These are phyloP conservation scores for Nothopassalora personata DNA, from an alignment of 2,329 filamentous ascomycete species.

Conservation along the genomic window DNA sequence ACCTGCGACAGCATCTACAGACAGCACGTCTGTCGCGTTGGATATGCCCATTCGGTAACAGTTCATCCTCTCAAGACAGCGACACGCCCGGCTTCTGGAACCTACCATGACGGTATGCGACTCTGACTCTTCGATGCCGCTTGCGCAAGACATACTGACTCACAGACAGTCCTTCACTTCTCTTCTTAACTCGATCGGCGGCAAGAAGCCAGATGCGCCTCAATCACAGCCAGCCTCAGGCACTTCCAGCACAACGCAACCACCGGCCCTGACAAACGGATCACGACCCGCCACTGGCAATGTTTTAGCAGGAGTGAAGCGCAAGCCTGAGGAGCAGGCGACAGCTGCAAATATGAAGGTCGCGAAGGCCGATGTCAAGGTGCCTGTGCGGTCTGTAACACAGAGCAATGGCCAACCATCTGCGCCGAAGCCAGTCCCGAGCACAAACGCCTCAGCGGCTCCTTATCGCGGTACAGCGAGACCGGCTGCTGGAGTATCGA, in stretches of 20 bases:
- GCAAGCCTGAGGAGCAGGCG: slow-evolving; percentile 35
- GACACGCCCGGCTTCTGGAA: slow-evolving; percentile 10
- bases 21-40: not conserved
- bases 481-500: slow-evolving; percentile 5
- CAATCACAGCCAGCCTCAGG: slow-evolving; percentile 12
- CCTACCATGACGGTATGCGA: slow-evolving; percentile 16
- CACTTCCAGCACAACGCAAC: slow-evolving; percentile 9
- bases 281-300: slow-evolving; percentile 22
- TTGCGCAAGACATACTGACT: slow-evolving; percentile 17
- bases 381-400: slow-evolving; percentile 24
- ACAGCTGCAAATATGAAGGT: slow-evolving; percentile 32
- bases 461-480: slow-evolving; percentile 18
- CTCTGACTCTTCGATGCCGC: slow-evolving; percentile 4
- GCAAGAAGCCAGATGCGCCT: slow-evolving; percentile 19
- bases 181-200: slow-evolving; percentile 28
- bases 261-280: slow-evolving; percentile 16
- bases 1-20: not conserved
- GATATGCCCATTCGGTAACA: slow-evolving; percentile 6
- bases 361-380: slow-evolving; percentile 24
- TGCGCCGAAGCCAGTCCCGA: slow-evolving; percentile 24
- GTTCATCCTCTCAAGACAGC: slow-evolving; percentile 11
- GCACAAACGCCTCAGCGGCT: slow-evolving; percentile 8
- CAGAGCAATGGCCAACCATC: slow-evolving; percentile 3
- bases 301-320: slow-evolving; percentile 29
- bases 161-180: slow-evolving; percentile 28